Evolutionary conservation across 345 rosid genomes (phyloP).

Genomic region (Reutealis trisperma): DNA sequence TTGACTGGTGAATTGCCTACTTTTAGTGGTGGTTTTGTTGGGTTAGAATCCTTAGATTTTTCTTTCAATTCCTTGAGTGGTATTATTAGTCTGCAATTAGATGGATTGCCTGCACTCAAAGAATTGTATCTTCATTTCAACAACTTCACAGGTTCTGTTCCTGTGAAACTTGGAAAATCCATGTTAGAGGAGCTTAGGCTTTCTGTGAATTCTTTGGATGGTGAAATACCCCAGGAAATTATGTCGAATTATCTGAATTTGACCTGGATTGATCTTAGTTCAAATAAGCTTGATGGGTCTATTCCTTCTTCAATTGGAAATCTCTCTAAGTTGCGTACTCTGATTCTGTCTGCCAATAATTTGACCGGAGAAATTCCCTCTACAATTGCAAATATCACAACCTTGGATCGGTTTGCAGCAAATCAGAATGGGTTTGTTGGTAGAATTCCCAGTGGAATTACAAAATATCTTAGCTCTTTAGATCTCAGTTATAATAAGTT

Average conservation of each 20-base stretch:
- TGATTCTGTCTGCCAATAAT: conserved; percentile 54
- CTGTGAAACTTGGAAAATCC: conserved; percentile 36
- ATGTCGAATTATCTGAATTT: conserved; percentile 33
- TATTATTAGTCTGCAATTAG: conserved; percentile 39
- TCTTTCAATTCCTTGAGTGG: conserved; percentile 49
- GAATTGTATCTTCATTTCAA: conserved; percentile 53
- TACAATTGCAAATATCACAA: conserved; percentile 39
- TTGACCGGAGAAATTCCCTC: conserved; percentile 51
- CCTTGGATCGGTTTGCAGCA: conserved; percentile 60
- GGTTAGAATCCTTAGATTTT: conserved; percentile 59
- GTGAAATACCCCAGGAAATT: conserved; percentile 51
- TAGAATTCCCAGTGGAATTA: conserved; percentile 50
- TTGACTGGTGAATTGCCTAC: conserved; percentile 45
- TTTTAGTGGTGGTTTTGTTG: conserved; percentile 47
- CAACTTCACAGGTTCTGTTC: conserved; percentile 40
- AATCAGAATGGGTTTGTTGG: conserved; percentile 51
- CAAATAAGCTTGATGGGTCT: conserved; percentile 44
- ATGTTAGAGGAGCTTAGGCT: conserved; percentile 53
- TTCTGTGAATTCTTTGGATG: conserved; percentile 38
- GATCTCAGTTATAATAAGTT: conserved; percentile 67
- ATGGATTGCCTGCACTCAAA: conserved; percentile 48
- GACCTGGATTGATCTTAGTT: conserved; percentile 53
- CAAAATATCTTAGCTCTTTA: conserved; percentile 40
- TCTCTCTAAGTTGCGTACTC: conserved; percentile 46
- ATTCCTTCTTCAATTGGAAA: conserved; percentile 52